Conservation (phyloP, 805 yeast genomes). For the Pachysolen tannophilus region DNA sequence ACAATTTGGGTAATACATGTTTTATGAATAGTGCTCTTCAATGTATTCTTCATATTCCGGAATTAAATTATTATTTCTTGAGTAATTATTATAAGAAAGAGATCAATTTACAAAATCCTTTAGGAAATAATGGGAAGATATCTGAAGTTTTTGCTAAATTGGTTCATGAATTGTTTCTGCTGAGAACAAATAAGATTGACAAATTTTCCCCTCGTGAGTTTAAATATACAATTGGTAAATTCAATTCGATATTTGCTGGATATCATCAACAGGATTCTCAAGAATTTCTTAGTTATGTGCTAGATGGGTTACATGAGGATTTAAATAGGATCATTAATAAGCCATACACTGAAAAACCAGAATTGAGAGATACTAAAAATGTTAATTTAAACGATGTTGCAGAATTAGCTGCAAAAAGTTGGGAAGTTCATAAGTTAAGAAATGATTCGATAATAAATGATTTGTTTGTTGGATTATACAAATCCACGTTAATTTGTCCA, state of each 20-base stretch:
- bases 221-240: conserved; percentile 70
- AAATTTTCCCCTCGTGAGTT: conserved; percentile 64
- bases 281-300: conserved; percentile 78
- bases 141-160: conserved; percentile 70
- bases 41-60: conserved; percentile 82
- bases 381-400: conserved; percentile 43
- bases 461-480: conserved; percentile 83
- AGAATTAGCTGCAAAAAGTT: conserved; percentile 64
- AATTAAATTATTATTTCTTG: conserved; percentile 67
- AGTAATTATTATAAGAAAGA: conserved; percentile 54
- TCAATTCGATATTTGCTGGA: conserved; percentile 70
- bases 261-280: conserved; percentile 91
- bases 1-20: conserved; percentile 83
- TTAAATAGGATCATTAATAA: conserved; percentile 74
- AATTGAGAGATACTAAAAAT: conserved; percentile 54
- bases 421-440: conserved; percentile 72
- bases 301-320: conserved; percentile 91
- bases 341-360: conserved; percentile 88
- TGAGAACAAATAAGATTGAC: conserved; percentile 13
- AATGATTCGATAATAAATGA: conserved; percentile 84
- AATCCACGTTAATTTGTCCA: conserved; percentile 87
- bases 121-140: conserved; percentile 78
- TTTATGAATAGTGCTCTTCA: conserved; percentile 94
- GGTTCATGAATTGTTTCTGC: conserved; percentile 49
- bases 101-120: conserved; percentile 68